A percentile compares a stretch with the other conserved stretches of the same genome.
These are phyloP conservation scores for Plasmodium fragile DNA, from an alignment of 169 alveolate genomes.

Conservation along the genomic window DNA sequence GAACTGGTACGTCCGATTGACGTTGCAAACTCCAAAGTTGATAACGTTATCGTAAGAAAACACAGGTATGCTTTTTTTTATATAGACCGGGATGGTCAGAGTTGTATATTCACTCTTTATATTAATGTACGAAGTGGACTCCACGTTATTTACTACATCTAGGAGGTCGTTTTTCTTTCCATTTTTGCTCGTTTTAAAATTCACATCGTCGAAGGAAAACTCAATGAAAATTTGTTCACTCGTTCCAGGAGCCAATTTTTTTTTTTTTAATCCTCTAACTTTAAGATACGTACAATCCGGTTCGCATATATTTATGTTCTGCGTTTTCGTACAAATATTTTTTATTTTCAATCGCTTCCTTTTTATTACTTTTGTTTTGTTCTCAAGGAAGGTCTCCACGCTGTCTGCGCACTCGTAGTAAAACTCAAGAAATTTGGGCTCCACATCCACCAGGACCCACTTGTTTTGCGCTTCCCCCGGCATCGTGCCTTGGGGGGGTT, in stretches of 20 bases:
- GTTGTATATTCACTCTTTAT: constrained; percentile 48
- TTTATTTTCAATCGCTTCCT: constrained; percentile 40
- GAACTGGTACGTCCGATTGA: constrained; percentile 11
- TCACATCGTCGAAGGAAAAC: constrained; percentile 32
- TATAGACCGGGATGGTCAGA: constrained; percentile 33
- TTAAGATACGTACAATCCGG: constrained; percentile 41
- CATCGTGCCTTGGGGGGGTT: not conserved
- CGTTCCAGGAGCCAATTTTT: constrained; percentile 63
- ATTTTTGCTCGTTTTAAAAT: constrained; percentile 29
- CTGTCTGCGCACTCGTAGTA: constrained; percentile 34
- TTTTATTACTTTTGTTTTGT: constrained; percentile 29
- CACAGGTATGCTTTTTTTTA: constrained; percentile 44
- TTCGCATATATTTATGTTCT: constrained; percentile 40
- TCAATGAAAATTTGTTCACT: constrained; percentile 39
- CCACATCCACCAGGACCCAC: constrained; percentile 53
- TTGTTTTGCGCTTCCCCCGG: constrained; percentile 13
- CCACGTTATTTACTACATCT: constrained; percentile 23
- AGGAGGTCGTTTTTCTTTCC: constrained; percentile 2
- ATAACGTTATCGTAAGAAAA: constrained; percentile 24
- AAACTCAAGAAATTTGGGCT: constrained; percentile 41
- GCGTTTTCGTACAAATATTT: constrained; percentile 53
- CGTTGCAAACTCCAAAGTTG: constrained; percentile 59
- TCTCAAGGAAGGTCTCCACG: constrained; percentile 26
- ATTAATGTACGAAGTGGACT: constrained; percentile 9
- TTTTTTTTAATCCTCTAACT: constrained; percentile 56